phyloP scores from a whole-genome alignment of 345 rosid genomes.

The Pistacia vera region DNA sequence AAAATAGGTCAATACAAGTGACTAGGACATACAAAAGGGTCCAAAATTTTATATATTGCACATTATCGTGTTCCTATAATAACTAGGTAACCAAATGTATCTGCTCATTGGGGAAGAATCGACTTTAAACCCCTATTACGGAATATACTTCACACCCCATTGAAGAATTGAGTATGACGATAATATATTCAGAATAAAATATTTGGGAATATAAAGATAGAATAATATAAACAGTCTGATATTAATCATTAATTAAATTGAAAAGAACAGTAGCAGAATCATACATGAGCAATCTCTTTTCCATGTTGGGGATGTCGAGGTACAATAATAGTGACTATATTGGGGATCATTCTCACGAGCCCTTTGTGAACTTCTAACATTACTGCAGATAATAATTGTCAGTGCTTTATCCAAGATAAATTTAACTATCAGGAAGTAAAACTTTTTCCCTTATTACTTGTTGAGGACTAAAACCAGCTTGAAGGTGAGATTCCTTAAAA shows the following conservation, averaged over 20 bases:
- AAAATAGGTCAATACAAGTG: too few species aligned
- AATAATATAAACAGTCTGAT: background rate
- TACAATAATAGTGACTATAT: constrained; percentile 61
- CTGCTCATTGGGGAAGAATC: background rate
- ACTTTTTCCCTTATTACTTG: background rate
- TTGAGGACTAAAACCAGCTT: constrained; percentile 5
- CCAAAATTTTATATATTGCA: background rate
- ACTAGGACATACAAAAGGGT: too few species aligned
- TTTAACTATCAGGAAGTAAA: background rate
- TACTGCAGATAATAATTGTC: constrained; percentile 50
- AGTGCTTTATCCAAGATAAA: constrained; percentile 19
- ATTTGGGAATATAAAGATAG: background rate
- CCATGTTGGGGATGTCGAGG: constrained; percentile 89
- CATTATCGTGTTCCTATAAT: background rate
- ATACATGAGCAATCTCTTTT: constrained; percentile 68
- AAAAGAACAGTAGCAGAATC: constrained; percentile 23
- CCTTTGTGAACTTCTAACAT: constrained; percentile 62
- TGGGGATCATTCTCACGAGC: constrained; percentile 53
- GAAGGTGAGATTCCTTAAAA: background rate
- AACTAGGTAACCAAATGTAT: background rate
- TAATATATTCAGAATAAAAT: background rate
- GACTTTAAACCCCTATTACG: background rate
- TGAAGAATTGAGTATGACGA: background rate
- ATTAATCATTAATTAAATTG: background rate
- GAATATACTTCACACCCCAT: background rate